These are phyloP conservation scores for Ascochyta clinopodiicola DNA, from an alignment of 2,329 filamentous ascomycete genomes.

Conservation along the genomic window DNA sequence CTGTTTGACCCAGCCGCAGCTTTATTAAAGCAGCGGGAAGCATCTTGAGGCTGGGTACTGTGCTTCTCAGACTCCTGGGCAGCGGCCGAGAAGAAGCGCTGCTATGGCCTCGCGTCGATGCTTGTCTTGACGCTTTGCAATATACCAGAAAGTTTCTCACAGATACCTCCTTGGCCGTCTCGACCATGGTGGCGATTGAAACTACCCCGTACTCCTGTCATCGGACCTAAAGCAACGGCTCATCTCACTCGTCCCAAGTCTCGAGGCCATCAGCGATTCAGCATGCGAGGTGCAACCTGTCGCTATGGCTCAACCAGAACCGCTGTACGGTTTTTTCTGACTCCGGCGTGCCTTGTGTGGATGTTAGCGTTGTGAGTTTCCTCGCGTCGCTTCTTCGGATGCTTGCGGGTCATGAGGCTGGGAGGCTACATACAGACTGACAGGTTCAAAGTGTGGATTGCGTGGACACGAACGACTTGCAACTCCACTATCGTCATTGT, in stretches of 20 bases:
- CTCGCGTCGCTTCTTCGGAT: not conserved
- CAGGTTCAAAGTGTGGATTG: not conserved
- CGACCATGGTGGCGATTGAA: slow-evolving; percentile 11
- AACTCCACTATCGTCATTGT: slow-evolving; percentile 20
- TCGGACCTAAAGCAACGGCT: not conserved
- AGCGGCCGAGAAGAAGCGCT: not conserved
- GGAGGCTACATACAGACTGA: not conserved
- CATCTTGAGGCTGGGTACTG: not conserved
- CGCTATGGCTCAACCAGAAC: not conserved
- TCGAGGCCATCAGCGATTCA: not conserved
- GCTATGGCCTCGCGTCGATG: not conserved
- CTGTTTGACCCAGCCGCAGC: not conserved
- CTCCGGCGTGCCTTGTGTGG: too few relatives aligned
- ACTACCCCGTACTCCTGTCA: not conserved
- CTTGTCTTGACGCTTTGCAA: not conserved
- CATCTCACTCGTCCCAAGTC: not conserved
- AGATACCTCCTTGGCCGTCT: too few relatives aligned
- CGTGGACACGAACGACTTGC: slow-evolving; percentile 3
- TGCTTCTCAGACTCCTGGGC: not conserved
- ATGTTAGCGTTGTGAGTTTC: not conserved
- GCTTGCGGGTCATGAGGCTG: not conserved
- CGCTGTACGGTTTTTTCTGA: not conserved
- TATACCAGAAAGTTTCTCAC: not conserved
- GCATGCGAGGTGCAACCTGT: not conserved
- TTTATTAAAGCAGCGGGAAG: slow-evolving; percentile 1